Evolutionary conservation across 768 basidiomycete species (phyloP).

Genomic region (Rhodotorula toruloides): DNA sequence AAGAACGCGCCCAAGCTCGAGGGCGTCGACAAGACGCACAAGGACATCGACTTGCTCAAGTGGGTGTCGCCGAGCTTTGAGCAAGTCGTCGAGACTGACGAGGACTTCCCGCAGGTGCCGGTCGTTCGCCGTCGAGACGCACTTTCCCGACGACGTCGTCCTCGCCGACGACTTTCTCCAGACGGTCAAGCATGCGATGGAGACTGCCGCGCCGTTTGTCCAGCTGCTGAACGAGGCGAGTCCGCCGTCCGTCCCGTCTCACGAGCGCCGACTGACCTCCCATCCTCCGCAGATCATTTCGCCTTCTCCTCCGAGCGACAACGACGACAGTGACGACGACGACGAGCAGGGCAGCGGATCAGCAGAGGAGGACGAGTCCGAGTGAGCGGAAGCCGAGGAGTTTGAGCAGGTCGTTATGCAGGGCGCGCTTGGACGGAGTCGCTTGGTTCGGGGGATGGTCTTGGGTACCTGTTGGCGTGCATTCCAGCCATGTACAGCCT

Average conservation of each 20-base stretch:
- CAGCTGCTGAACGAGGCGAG: slow-evolving; percentile 48
- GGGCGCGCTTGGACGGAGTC: too few relatives aligned
- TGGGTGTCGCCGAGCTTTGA: slow-evolving; percentile 72
- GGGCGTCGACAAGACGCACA: slow-evolving; percentile 77
- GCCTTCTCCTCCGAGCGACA: slow-evolving; percentile 22
- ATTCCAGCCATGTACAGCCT: too few relatives aligned
- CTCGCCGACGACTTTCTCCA: slow-evolving; percentile 62
- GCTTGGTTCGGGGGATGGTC: too few relatives aligned
- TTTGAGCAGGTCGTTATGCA: neutral
- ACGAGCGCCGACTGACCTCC: neutral
- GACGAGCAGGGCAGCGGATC: neutral
- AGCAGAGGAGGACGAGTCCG: neutral
- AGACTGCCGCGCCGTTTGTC: slow-evolving; percentile 66
- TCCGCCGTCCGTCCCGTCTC: neutral
- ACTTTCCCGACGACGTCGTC: slow-evolving; percentile 72
- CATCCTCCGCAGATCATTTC: slow-evolving; percentile 38
- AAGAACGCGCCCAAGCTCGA: slow-evolving; percentile 75
- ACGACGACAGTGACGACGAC: neutral
- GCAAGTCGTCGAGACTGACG: slow-evolving; percentile 46
- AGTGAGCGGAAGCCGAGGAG: neutral
- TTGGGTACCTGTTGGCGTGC: too few relatives aligned
- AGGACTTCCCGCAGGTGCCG: slow-evolving; percentile 1
- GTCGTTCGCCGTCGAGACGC: slow-evolving; percentile 44
- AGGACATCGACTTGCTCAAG: slow-evolving; percentile 79
- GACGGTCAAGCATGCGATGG: slow-evolving; percentile 55